phyloP scores from a whole-genome alignment of 768 basidiomycete genomes.

The Suillus sp. region DNA sequence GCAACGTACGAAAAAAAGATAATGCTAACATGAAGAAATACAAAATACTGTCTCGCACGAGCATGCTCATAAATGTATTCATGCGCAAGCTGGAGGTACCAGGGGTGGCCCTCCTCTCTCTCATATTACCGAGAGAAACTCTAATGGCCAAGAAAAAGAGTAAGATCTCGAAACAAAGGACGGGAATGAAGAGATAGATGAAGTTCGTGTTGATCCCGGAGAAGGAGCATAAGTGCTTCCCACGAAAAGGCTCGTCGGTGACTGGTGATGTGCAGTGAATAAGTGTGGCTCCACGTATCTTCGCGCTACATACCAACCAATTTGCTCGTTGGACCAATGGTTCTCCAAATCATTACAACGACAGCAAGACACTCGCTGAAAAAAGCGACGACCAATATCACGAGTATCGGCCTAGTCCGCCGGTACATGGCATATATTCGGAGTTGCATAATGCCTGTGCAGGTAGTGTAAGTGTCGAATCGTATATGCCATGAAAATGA shows the following conservation, averaged over 20 bases:
- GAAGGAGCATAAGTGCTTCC: conserved; percentile 25
- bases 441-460: conserved; percentile 33
- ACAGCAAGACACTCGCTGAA: conserved; percentile 28
- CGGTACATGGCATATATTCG: conserved; percentile 37
- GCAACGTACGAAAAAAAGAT: background rate
- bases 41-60: conserved; percentile 33
- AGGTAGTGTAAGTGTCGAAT: conserved; percentile 7
- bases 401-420: conserved; percentile 24
- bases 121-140: conserved; percentile 19
- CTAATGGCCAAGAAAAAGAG: conserved; percentile 27
- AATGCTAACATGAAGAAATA: conserved; percentile 35
- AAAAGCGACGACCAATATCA: conserved; percentile 23
- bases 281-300: background rate
- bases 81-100: conserved; percentile 12
- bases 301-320: background rate
- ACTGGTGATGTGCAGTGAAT: conserved; percentile 16
- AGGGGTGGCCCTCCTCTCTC: background rate
- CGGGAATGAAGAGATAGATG: conserved; percentile 32
- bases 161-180: conserved; percentile 31
- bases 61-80: conserved; percentile 26
- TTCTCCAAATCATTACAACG: conserved; percentile 26
- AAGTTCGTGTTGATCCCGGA: conserved; percentile 25
- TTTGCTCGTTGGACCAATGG: conserved; percentile 28
- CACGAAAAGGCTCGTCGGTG: conserved; percentile 1
- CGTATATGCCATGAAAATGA: background rate